Base-by-base conservation (phyloP, 495 filamentous ascomycete genomes). In the Podospora comata region DNA sequence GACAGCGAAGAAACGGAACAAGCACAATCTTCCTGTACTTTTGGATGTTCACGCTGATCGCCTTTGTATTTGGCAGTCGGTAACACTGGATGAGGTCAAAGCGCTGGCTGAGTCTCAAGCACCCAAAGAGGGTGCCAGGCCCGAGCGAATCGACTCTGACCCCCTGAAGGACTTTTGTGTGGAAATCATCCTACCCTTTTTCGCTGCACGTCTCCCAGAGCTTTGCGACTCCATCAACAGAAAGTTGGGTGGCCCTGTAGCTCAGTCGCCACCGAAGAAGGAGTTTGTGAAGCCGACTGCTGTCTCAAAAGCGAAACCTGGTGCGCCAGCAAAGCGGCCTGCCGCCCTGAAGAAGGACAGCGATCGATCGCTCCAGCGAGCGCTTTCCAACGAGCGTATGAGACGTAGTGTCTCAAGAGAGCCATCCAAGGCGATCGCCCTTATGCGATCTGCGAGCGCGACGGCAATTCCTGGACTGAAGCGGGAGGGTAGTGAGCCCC, bases 61-160 rank as follows among this genome's bases (percentile, higher is more conserved):
- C 44, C 82, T 99, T 26, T 96, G 93, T 75, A 99, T 99, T 54
- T 99, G 96, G 96, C 93, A 97, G 73, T 92, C 93, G n/a, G 87
- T 91, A 63, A 84, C 86, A 13, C 76, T 83, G 5, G 87, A 87
- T 28, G 81, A 83, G 55, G 71, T 79, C 56, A 86, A 85, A 59
- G 81, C 81, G 28, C 75, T 84, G 39, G 84, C 85, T 53, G 86
- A 89, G 69, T 77, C 82, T 13, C 78, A 82, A 60, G 39, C 67
- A 9, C 59, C 67, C 3, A 67, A 69, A 5, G 68, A 74, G 26
- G 78, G 77, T 23, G 74, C 76, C 62, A 75, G 69, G 20, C 60
- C 76, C 20, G 71, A 74, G 18, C 76, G 72, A 65, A 69, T 67
- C 32, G 76, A 75, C 57, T 78, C 79, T 1, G 81, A 82, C 54